Conservation (phyloP, 495 filamentous ascomycete species). For the Astrothelium macrocarpum region DNA sequence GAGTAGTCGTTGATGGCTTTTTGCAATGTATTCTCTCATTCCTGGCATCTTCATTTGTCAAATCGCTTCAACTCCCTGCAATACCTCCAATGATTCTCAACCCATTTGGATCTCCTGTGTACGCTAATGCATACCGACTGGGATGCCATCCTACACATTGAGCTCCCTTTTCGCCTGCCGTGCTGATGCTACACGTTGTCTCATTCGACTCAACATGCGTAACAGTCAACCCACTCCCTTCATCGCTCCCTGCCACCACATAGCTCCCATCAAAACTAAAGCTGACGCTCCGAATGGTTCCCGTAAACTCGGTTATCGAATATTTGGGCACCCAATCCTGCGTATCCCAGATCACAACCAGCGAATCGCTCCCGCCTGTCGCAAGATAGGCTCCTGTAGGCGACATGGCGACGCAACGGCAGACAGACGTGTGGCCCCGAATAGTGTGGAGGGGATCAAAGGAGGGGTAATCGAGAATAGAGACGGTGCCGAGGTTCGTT, state of each 20-base stretch:
- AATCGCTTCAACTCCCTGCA: neutral
- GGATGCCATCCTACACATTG: constrained; percentile 78
- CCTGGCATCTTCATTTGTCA: neutral
- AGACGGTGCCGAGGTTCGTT: constrained; percentile 70
- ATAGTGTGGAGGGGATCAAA: constrained; percentile 47
- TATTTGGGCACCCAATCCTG: constrained; percentile 81
- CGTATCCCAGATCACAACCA: constrained; percentile 88
- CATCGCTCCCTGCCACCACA: constrained; percentile 75
- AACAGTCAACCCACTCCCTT: constrained; percentile 46
- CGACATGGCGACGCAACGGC: constrained; percentile 58
- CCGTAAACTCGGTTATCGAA: constrained; percentile 62
- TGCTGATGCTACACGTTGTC: constrained; percentile 67
- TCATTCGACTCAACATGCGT: constrained; percentile 86
- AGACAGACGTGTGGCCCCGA: constrained; percentile 75
- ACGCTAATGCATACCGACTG: constrained; percentile 77
- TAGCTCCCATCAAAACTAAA: constrained; percentile 90
- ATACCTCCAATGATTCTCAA: constrained; percentile 66
- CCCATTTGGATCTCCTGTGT: constrained; percentile 69
- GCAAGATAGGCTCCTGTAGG: constrained; percentile 75
- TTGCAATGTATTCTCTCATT: neutral
- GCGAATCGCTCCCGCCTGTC: constrained; percentile 78
- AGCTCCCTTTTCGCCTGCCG: constrained; percentile 39
- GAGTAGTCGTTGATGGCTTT: neutral
- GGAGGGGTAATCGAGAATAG: constrained; percentile 66
- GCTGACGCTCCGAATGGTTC: constrained; percentile 71